A percentile compares a stretch with the other conserved stretches of the same genome.
Evolutionary conservation across 202 grass and related monocot species (phyloP).

Genomic region (Hordeum pubiflorum): DNA sequence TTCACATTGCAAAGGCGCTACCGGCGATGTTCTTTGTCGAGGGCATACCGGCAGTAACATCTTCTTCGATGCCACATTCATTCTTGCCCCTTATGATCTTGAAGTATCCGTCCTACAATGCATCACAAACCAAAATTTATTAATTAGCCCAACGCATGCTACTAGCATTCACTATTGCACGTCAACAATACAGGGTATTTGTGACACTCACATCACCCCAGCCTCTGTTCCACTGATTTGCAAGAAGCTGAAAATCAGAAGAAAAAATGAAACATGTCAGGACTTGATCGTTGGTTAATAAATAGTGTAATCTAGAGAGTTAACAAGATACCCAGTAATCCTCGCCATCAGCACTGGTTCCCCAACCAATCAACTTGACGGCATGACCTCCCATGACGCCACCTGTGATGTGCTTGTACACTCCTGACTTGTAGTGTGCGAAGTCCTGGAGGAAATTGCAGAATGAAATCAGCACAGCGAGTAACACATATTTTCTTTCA

Average conservation of each 20-base stretch:
- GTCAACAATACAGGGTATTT: not conserved
- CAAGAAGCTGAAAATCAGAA: constrained; percentile 67
- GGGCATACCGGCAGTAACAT: constrained; percentile 65
- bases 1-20: constrained; percentile 14
- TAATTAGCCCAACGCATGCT: not conserved
- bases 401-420: constrained; percentile 83
- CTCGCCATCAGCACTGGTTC: constrained; percentile 66
- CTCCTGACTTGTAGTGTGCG: constrained; percentile 91
- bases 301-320: constrained; percentile 1
- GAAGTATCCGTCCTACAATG: constrained; percentile 74
- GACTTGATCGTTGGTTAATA: not conserved
- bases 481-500: not conserved
- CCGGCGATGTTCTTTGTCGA: constrained; percentile 51
- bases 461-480: not conserved
- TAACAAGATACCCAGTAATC: constrained; percentile 76
- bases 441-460: constrained; percentile 58
- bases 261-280: constrained; percentile 18
- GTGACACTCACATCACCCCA: constrained; percentile 76
- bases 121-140: not conserved
- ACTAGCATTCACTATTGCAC: not conserved
- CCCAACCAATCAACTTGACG: constrained; percentile 93
- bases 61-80: constrained; percentile 75
- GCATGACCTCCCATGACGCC: constrained; percentile 68
- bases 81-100: constrained; percentile 69
- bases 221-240: constrained; percentile 90